Evolutionary conservation across 2,329 filamentous ascomycete genomes (phyloP).

Genomic region (Aspergillus sp.): DNA sequence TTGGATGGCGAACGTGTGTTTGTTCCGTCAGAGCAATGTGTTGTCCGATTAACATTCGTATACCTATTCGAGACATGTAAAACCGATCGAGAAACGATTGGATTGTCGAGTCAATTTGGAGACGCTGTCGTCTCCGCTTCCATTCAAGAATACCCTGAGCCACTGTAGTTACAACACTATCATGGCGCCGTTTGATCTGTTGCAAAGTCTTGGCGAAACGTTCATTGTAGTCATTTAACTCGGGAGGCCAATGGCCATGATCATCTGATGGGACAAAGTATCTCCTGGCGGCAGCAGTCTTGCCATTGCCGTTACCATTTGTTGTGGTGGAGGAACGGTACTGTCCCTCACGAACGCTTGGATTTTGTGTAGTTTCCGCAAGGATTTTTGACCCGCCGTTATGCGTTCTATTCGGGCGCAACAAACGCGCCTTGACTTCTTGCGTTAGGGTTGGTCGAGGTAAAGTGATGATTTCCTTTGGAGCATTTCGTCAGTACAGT

Average conservation of each 20-base stretch:
- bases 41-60: conserved; percentile 98
- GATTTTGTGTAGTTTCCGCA: conserved; percentile 82
- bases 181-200: conserved; percentile 92
- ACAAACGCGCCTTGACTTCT: conserved; percentile 76
- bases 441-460: conserved; percentile 72
- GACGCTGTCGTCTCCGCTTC: conserved; percentile 91
- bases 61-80: conserved; percentile 99
- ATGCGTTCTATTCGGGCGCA: conserved; percentile 51
- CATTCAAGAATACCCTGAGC: conserved; percentile 97
- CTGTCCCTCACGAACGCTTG: conserved; percentile 81
- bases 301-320: conserved; percentile 52
- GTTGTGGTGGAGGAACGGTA: conserved; percentile 57
- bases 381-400: conserved; percentile 67
- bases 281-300: conserved; percentile 56
- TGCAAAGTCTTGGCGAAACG: conserved; percentile 85
- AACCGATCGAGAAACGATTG: conserved; percentile 97
- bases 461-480: conserved; percentile 84
- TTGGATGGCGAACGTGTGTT: conserved; percentile 81
- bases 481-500: conserved; percentile 22
- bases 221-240: conserved; percentile 91
- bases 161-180: conserved; percentile 96
- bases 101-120: conserved; percentile 98
- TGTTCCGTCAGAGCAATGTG: conserved; percentile 97
- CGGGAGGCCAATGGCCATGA: conserved; percentile 84
- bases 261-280: conserved; percentile 96